A percentile compares a stretch with the other conserved stretches of the same genome.
phyloP scores from a whole-genome alignment of 1,284 basidiomycete species.

The Ceratobasidium sp. region DNA sequence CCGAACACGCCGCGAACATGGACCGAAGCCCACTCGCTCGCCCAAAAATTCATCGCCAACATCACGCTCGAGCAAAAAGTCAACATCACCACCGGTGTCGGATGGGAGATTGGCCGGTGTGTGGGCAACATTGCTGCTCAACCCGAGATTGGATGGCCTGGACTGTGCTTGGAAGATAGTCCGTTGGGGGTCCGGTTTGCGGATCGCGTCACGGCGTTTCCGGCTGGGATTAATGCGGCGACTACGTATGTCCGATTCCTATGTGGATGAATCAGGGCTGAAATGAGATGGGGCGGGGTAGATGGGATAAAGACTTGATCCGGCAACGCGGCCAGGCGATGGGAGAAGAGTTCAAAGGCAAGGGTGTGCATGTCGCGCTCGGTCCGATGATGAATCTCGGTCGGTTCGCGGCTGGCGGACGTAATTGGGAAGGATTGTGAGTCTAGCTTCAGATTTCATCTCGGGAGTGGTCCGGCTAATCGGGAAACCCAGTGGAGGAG shows the following conservation, averaged over 20 bases:
- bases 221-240: conserved; percentile 42
- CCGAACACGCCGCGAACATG: conserved; percentile 34
- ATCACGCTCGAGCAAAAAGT: conserved; percentile 43
- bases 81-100: conserved; percentile 41
- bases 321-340: conserved; percentile 42
- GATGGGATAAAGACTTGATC: conserved; percentile 41
- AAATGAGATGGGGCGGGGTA: not conserved
- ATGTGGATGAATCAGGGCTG: not conserved
- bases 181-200: conserved; percentile 42
- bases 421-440: conserved; percentile 43
- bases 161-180: conserved; percentile 39
- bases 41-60: conserved; percentile 28
- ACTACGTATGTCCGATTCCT: conserved; percentile 32
- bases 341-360: conserved; percentile 43
- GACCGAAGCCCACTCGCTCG: conserved; percentile 21
- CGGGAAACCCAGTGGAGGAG: conserved; percentile 36
- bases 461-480: not conserved
- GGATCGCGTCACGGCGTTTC: conserved; percentile 43
- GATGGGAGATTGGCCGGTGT: conserved; percentile 39
- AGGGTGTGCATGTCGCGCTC: conserved; percentile 43
- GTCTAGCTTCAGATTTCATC: not conserved
- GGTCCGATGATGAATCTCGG: conserved; percentile 39
- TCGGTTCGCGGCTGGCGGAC: conserved; percentile 39
- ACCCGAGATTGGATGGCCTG: conserved; percentile 34
- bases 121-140: conserved; percentile 41